These are phyloP conservation scores for Epichloe gansuensis DNA, from an alignment of 2,329 filamentous ascomycete genomes.

Conservation along the genomic window DNA sequence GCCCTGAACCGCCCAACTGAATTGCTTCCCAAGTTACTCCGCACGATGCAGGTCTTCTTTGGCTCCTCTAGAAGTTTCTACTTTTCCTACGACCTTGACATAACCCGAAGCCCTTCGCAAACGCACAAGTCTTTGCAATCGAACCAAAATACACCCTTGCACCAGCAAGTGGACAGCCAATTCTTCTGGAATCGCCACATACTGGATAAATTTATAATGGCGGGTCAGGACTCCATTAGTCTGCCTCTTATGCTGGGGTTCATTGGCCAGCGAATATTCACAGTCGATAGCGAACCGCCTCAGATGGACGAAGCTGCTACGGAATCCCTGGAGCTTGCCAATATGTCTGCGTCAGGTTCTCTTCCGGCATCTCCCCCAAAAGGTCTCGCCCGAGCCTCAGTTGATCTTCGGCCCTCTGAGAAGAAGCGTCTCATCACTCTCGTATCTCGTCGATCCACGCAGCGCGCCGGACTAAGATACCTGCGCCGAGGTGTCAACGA, in stretches of 20 bases:
- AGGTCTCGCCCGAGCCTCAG: slow-evolving; percentile 16
- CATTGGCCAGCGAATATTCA: slow-evolving; percentile 73
- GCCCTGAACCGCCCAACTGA: slow-evolving; percentile 20
- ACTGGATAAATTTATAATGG: slow-evolving; percentile 57
- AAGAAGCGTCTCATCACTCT: slow-evolving; percentile 67
- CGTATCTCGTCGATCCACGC: slow-evolving; percentile 77
- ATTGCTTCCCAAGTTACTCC: slow-evolving; percentile 71
- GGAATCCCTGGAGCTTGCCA: slow-evolving; percentile 34
- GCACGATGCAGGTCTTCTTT: slow-evolving; percentile 75
- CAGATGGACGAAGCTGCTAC: slow-evolving; percentile 35
- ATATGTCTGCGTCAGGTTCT: slow-evolving; percentile 21
- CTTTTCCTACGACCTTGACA: slow-evolving; percentile 89
- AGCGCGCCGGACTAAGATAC: slow-evolving; percentile 80
- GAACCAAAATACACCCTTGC: slow-evolving; percentile 38
- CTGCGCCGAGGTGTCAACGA: slow-evolving; percentile 84
- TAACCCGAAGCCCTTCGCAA: slow-evolving; percentile 53
- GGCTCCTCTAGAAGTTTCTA: slow-evolving; percentile 75
- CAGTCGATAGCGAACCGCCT: slow-evolving; percentile 50
- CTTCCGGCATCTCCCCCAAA: slow-evolving; percentile 13
- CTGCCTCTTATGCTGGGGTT: slow-evolving; percentile 90
- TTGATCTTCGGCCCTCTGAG: slow-evolving; percentile 35
- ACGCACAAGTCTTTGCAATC: slow-evolving; percentile 16
- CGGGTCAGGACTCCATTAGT: slow-evolving; percentile 56
- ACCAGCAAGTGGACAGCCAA: slow-evolving; percentile 58
- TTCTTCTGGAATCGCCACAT: slow-evolving; percentile 90